These are phyloP conservation scores for Rhododendron vialii DNA, from an alignment of 148 eudicot genomes.

Conservation along the genomic window DNA sequence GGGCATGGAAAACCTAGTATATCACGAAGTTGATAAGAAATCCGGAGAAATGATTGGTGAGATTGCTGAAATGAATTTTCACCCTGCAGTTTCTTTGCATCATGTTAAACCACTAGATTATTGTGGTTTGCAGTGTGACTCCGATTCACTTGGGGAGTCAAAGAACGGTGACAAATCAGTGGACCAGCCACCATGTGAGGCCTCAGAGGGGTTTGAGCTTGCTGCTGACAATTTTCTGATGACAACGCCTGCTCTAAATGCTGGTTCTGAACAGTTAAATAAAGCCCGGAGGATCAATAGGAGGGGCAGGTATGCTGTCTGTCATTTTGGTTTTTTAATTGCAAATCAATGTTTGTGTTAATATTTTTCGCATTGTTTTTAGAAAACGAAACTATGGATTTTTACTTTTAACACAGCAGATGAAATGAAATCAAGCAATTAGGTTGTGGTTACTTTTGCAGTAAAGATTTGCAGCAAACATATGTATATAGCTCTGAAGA, in stretches of 20 bases:
- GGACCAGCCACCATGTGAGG: conserved; percentile 9
- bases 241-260: conserved; percentile 1
- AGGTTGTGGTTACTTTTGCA: conserved; percentile 11
- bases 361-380: neutral
- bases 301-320: conserved; percentile 15
- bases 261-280: conserved; percentile 1
- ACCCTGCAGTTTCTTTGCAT: conserved; percentile 8
- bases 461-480: neutral
- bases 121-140: conserved; percentile 17
- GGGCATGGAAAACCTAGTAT: conserved; percentile 62
- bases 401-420: neutral
- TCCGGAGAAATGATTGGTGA: conserved; percentile 26
- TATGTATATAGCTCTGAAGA: neutral
- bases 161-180: conserved; percentile 7
- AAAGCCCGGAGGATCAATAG: conserved; percentile 16
- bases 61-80: conserved; percentile 20
- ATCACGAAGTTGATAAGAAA: conserved; percentile 18
- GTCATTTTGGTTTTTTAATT: neutral
- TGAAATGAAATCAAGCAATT: conserved; percentile 11
- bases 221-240: conserved; percentile 16
- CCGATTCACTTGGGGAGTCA: conserved; percentile 20
- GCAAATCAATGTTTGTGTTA: neutral
- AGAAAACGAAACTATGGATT: neutral
- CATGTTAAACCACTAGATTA: conserved; percentile 17
- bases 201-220: conserved; percentile 8